phyloP scores from a whole-genome alignment of 108 stramenopile genomes.

The Chaetoceros tenuissimus region DNA sequence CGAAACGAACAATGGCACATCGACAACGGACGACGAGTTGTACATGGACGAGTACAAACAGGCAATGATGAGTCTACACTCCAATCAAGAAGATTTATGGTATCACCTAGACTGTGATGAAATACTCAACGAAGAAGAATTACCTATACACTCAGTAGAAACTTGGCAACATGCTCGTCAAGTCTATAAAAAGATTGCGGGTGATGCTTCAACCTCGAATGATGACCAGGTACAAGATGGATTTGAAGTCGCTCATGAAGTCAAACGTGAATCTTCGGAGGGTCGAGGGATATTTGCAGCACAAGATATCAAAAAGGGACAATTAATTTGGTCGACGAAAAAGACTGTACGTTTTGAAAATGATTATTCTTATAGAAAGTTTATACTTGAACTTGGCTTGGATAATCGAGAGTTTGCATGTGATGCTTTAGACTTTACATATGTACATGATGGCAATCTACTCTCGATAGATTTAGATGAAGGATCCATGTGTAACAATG shows the following conservation, averaged over 20 bases:
- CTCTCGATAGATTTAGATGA: constrained; percentile 12
- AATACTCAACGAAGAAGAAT: no score
- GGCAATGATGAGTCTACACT: no score
- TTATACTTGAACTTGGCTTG: neutral
- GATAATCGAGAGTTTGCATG: constrained; percentile 6
- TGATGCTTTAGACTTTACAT: constrained; percentile 10
- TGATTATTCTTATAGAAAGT: constrained; percentile 2
- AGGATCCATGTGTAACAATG: constrained; percentile 12
- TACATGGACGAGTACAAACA: no score
- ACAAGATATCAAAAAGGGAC: constrained; percentile 2
- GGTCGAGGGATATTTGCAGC: constrained; percentile 5
- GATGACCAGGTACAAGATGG: neutral
- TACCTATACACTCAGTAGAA: neutral
- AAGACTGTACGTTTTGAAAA: constrained; percentile 8
- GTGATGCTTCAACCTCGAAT: neutral
- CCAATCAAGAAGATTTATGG: no score
- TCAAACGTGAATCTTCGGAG: neutral
- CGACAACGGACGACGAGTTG: no score
- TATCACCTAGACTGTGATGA: no score
- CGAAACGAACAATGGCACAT: no score
- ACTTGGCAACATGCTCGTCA: neutral
- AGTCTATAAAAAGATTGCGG: neutral
- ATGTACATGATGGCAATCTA: neutral
- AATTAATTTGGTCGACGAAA: constrained; percentile 7
- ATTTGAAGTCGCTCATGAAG: neutral